phyloP scores from a whole-genome alignment of 2,329 filamentous ascomycete species.

The Sclerotinia trifoliorum region DNA sequence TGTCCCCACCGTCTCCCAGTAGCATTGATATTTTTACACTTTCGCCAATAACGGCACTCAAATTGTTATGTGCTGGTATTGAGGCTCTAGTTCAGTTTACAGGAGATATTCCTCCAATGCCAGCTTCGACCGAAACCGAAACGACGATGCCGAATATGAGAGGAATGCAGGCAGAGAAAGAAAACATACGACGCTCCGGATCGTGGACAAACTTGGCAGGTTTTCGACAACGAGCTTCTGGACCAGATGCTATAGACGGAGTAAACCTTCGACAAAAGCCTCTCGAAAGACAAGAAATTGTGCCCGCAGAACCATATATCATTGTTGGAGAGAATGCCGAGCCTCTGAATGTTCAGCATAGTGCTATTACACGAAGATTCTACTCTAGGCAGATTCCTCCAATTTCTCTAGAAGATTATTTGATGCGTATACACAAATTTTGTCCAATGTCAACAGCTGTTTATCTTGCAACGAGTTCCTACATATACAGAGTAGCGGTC shows the following conservation, averaged over 20 bases:
- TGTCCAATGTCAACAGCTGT: slow-evolving; percentile 94
- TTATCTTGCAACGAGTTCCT: slow-evolving; percentile 83
- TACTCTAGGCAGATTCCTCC: slow-evolving; percentile 85
- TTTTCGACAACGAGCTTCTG: slow-evolving; percentile 37
- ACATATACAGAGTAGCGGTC: slow-evolving; percentile 80
- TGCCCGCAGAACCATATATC: slow-evolving; percentile 49
- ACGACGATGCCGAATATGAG: slow-evolving; percentile 64
- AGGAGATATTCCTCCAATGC: slow-evolving; percentile 66
- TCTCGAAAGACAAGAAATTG: slow-evolving; percentile 30
- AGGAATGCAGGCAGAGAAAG: slow-evolving; percentile 61
- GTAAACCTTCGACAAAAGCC: slow-evolving; percentile 49
- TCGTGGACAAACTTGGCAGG: slow-evolving; percentile 47
- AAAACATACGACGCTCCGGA: slow-evolving; percentile 56
- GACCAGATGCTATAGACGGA: slow-evolving; percentile 51
- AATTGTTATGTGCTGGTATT: slow-evolving; percentile 70
- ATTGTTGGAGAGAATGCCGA: slow-evolving; percentile 69
- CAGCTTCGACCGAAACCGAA: slow-evolving; percentile 61
- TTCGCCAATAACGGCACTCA: slow-evolving; percentile 70
- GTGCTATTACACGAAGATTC: slow-evolving; percentile 86
- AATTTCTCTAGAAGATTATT: slow-evolving; percentile 80
- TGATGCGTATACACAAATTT: slow-evolving; percentile 81
- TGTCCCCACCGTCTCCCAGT: slow-evolving; percentile 40
- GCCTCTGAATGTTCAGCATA: slow-evolving; percentile 74
- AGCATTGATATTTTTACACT: slow-evolving; percentile 71
- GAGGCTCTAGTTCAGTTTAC: slow-evolving; percentile 59